A percentile compares a stretch with the other conserved stretches of the same genome.
Conservation (phyloP, 495 filamentous ascomycete species). For the Neurospora sp. region DNA sequence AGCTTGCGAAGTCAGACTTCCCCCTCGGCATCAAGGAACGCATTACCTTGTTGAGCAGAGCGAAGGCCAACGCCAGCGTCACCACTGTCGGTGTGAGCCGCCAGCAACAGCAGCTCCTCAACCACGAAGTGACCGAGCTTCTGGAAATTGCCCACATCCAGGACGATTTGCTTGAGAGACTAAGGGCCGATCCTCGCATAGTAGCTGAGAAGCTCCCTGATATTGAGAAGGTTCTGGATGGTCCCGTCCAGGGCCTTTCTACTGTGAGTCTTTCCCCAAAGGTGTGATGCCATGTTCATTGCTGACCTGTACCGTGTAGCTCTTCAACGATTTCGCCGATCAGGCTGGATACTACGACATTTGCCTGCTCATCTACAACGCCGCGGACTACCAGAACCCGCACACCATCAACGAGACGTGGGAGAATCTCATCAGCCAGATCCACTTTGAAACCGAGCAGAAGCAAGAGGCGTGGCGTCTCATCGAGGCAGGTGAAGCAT, state of each 20-base stretch:
- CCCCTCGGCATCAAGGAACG: constrained; percentile 61
- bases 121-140: constrained; percentile 72
- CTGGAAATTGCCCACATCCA: constrained; percentile 93
- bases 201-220: constrained; percentile 44
- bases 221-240: constrained; percentile 58
- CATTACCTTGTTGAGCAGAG: constrained; percentile 79
- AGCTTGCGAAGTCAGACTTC: constrained; percentile 75
- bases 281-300: constrained; percentile 1
- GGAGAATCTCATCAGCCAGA: constrained; percentile 64
- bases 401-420: constrained; percentile 75
- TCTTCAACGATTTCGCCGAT: constrained; percentile 86
- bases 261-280: constrained; percentile 46
- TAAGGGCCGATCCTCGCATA: constrained; percentile 64
- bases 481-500: constrained; percentile 4
- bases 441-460: constrained; percentile 51
- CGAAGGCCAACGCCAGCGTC: constrained; percentile 77
- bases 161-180: constrained; percentile 73
- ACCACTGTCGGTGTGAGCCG: constrained; percentile 59
- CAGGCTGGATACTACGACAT: constrained; percentile 84
- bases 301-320: constrained; percentile 39
- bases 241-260: constrained; percentile 59
- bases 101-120: constrained; percentile 63
- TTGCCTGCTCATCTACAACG: constrained; percentile 79
- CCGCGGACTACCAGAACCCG: constrained; percentile 76
- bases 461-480: constrained; percentile 31